Percentiles rank a stretch among this genome's conserved stretches.
These are phyloP conservation scores for Trichomonas gallinae DNA, from an alignment of 208 protist genomes.

Conservation along the genomic window DNA sequence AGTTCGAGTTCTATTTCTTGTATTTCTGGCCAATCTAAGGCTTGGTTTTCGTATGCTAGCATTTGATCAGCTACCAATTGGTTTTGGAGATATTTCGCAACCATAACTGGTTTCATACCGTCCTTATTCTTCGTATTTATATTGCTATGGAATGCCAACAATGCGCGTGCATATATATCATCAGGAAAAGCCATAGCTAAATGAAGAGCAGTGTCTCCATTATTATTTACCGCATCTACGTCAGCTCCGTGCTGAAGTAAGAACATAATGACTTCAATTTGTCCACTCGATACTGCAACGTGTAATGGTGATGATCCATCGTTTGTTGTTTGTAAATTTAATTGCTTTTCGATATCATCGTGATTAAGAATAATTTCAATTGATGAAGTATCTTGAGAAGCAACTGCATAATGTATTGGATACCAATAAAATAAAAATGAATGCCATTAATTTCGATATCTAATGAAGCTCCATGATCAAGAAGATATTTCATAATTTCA, in stretches of 20 bases:
- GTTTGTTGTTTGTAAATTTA: not conserved
- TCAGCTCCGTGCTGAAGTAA: not conserved
- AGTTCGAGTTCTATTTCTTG: not conserved
- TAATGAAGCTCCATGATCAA: not conserved
- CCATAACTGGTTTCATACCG: not conserved
- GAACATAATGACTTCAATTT: not conserved
- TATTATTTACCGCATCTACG: not conserved
- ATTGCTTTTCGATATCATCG: not conserved
- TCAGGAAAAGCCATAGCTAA: not conserved
- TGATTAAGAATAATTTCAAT: not conserved
- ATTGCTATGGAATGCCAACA: not conserved
- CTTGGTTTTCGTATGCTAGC: not conserved
- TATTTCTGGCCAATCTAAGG: not conserved
- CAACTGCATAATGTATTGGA: constrained; percentile 9
- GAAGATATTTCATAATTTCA: not conserved
- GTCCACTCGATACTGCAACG: not conserved
- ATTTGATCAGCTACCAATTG: not conserved
- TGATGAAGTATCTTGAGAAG: not conserved
- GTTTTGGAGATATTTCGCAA: not conserved
- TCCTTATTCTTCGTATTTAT: not conserved
- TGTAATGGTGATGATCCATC: not conserved
- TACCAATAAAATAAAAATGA: not conserved
- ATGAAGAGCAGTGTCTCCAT: not conserved
- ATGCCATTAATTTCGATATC: not conserved
- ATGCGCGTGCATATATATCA: not conserved